phyloP scores from a whole-genome alignment of 1,284 basidiomycete species.

The Boletellus sp. region DNA sequence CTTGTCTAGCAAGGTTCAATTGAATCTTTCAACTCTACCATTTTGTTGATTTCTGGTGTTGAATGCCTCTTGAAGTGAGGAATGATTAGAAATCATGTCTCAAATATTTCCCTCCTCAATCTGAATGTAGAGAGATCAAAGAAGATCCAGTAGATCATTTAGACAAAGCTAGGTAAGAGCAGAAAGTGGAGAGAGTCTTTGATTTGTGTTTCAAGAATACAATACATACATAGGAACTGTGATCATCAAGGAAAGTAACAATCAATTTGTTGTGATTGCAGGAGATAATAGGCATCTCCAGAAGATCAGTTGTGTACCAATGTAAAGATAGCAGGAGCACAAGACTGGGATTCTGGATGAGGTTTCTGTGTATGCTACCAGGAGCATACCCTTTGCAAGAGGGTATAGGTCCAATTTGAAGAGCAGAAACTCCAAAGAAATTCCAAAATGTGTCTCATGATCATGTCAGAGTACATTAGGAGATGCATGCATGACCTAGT shows the following conservation, averaged over 20 bases:
- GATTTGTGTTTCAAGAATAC: neutral
- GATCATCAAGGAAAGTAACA: no score
- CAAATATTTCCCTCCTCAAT: neutral
- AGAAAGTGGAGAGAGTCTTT: neutral
- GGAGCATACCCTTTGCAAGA: no score
- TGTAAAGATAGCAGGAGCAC: neutral
- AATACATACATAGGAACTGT: neutral
- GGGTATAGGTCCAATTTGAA: no score
- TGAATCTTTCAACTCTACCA: neutral
- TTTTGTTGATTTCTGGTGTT: neutral
- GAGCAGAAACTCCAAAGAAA: no score
- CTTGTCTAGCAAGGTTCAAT: neutral
- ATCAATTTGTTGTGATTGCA: neutral
- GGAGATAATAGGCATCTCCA: neutral
- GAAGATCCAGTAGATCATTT: neutral
- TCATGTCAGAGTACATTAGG: no score
- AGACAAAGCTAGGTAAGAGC: neutral
- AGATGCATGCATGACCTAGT: no score
- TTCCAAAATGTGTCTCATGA: no score
- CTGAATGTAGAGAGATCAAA: neutral
- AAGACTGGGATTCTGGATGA: neutral
- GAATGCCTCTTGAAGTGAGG: neutral
- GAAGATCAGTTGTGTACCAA: neutral
- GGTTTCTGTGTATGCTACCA: neutral
- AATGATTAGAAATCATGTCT: neutral